Evolutionary conservation across 2,329 filamentous ascomycete species (phyloP).

Genomic region (Celoporthe dispersa): DNA sequence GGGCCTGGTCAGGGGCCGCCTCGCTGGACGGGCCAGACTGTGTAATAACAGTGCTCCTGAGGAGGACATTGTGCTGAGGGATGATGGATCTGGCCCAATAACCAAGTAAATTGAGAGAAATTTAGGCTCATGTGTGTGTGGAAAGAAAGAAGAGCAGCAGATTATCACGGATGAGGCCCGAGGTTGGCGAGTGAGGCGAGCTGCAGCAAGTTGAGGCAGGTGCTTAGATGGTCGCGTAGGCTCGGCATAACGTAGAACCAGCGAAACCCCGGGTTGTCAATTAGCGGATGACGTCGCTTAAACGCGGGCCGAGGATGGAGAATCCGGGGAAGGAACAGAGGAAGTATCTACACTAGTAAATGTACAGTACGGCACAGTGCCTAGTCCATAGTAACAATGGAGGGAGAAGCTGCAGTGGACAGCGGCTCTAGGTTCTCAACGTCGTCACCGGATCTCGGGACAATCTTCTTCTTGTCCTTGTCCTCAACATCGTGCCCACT

Average conservation of each 20-base stretch:
- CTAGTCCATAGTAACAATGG: background rate
- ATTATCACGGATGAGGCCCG: background rate
- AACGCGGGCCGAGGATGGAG: constrained; percentile 25
- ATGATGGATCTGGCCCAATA: background rate
- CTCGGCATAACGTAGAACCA: constrained; percentile 21
- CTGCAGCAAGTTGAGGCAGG: background rate
- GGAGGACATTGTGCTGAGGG: constrained; percentile 44
- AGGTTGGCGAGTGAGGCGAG: background rate
- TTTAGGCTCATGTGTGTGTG: background rate
- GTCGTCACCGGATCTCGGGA: background rate
- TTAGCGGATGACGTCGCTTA: constrained; percentile 25
- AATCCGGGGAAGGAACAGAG: constrained; percentile 10
- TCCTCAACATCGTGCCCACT: background rate
- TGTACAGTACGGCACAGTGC: no score
- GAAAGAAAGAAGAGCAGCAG: constrained; percentile 2
- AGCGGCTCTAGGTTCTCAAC: no score
- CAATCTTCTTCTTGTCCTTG: background rate
- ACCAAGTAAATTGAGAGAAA: background rate
- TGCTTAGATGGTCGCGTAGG: constrained; percentile 19
- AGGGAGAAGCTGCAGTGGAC: background rate
- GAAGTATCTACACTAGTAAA: background rate
- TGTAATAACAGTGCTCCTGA: constrained; percentile 43
- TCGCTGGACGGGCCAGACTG: constrained; percentile 38
- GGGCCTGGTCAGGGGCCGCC: constrained; percentile 32
- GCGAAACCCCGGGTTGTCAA: constrained; percentile 12